Conservation (phyloP, 108 stramenopile genomes). For the Epithemia pelagica region DNA sequence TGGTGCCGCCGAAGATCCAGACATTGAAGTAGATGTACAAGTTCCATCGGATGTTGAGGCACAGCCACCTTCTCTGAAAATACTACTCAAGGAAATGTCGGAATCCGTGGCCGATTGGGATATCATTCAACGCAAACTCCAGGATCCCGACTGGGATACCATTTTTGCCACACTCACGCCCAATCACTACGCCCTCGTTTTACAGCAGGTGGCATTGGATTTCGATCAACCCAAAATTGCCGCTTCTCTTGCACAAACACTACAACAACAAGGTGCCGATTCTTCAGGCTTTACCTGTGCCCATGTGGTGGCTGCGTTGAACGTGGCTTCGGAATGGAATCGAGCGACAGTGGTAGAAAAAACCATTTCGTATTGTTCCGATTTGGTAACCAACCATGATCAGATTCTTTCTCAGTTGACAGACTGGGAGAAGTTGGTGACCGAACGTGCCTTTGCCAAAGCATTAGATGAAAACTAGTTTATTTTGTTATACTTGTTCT, state of each 20-base stretch:
- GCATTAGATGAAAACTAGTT: too few species aligned
- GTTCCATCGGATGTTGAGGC: too few species aligned
- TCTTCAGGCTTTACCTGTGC: conserved; percentile 12
- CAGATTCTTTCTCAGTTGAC: conserved; percentile 15
- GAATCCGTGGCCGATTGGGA: conserved; percentile 10
- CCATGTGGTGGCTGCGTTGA: conserved; percentile 15
- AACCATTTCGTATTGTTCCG: conserved; percentile 16
- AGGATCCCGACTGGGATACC: conserved; percentile 6
- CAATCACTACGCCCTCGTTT: conserved; percentile 8
- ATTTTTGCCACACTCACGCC: conserved; percentile 18
- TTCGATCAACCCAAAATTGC: conserved; percentile 27
- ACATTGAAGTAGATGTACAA: too few species aligned
- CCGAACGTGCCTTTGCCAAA: conserved; percentile 1
- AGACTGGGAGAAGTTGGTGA: conserved; percentile 20
- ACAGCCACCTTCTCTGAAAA: conserved; percentile 6
- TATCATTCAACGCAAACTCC: conserved; percentile 3
- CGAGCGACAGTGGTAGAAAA: conserved; percentile 14
- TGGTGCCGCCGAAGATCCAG: neutral
- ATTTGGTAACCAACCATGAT: conserved; percentile 1
- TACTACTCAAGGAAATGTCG: conserved; percentile 19
- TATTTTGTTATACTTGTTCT: too few species aligned
- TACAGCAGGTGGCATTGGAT: conserved; percentile 15
- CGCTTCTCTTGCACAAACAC: conserved; percentile 11
- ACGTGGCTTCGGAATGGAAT: conserved; percentile 17
- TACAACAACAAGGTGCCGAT: neutral